Evolutionary conservation across 2,329 filamentous ascomycete genomes (phyloP).

Genomic region (Cercospora janseana): DNA sequence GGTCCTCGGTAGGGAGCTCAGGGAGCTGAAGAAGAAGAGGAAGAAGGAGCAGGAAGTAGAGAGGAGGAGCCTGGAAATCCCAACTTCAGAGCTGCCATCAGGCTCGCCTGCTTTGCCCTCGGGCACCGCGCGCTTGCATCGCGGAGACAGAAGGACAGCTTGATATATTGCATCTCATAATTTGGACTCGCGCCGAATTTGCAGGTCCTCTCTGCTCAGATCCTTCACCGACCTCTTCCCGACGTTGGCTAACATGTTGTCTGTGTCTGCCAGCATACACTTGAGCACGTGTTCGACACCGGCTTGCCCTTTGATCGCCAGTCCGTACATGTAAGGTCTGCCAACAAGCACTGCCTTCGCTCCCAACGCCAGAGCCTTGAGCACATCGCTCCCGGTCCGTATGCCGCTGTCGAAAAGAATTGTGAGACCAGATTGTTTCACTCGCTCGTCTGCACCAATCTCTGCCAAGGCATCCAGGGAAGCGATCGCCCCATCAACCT

Average conservation of each 20-base stretch:
- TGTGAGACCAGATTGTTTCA: constrained; percentile 39
- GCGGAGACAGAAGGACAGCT: too few species aligned
- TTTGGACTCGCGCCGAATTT: constrained; percentile 22
- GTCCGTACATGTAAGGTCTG: constrained; percentile 58
- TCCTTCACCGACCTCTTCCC: constrained; percentile 25
- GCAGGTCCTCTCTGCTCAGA: constrained; percentile 25
- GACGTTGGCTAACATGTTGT: constrained; percentile 27
- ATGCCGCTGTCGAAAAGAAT: constrained; percentile 55
- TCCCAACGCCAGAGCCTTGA: constrained; percentile 55
- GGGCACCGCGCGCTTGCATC: too few species aligned
- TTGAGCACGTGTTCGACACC: constrained; percentile 49
- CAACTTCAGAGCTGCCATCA: too few species aligned
- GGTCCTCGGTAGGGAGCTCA: too few species aligned
- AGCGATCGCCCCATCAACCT: constrained; percentile 53
- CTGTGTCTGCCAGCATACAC: constrained; percentile 28
- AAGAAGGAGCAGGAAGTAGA: too few species aligned
- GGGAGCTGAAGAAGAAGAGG: too few species aligned
- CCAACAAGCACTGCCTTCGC: constrained; percentile 59
- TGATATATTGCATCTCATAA: too few species aligned
- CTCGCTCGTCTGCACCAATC: constrained; percentile 60
- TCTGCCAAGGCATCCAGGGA: constrained; percentile 58
- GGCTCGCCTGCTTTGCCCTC: too few species aligned
- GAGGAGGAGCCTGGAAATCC: too few species aligned
- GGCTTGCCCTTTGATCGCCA: constrained; percentile 56
- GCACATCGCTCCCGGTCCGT: constrained; percentile 51